A percentile compares a stretch with the other conserved stretches of the same genome.
These are phyloP conservation scores for Penicillium hesseltinei DNA, from an alignment of 2,329 filamentous ascomycete species.

Conservation along the genomic window DNA sequence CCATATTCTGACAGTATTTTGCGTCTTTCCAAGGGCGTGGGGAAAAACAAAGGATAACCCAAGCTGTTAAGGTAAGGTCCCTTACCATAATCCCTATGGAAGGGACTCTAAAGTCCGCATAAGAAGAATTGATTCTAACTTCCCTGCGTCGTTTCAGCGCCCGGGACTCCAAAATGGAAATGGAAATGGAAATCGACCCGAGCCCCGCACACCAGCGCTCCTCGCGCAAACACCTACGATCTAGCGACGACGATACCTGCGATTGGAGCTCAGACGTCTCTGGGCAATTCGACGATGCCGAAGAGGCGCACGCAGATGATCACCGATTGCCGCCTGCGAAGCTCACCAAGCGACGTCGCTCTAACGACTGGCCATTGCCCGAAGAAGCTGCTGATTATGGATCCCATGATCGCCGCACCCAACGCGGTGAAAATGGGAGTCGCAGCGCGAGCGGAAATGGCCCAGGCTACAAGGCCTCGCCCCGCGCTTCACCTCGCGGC, in stretches of 20 bases:
- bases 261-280: constrained; percentile 35
- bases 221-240: constrained; percentile 34
- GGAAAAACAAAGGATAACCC: constrained; percentile 14
- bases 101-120: constrained; percentile 9
- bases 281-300: constrained; percentile 37
- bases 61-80: constrained; percentile 17
- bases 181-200: constrained; percentile 17
- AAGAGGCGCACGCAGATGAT: constrained; percentile 29
- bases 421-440: constrained; percentile 10
- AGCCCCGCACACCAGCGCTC: constrained; percentile 18
- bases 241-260: constrained; percentile 19
- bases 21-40: constrained; percentile 15
- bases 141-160: constrained; percentile 9
- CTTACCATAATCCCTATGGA: constrained; percentile 5
- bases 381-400: constrained; percentile 25
- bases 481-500: constrained; percentile 20
- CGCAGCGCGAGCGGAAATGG: not conserved
- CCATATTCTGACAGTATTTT: not conserved
- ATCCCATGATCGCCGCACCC: constrained; percentile 5
- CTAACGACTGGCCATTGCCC: constrained; percentile 46
- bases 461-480: constrained; percentile 12
- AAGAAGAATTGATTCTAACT: constrained; percentile 10
- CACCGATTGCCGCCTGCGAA: constrained; percentile 27
- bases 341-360: constrained; percentile 44
- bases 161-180: constrained; percentile 3